Evolutionary conservation across 768 basidiomycete genomes (phyloP), one percentile per base, ranked within the genome.

Genomic region (Lentinula raphanica): DNA sequence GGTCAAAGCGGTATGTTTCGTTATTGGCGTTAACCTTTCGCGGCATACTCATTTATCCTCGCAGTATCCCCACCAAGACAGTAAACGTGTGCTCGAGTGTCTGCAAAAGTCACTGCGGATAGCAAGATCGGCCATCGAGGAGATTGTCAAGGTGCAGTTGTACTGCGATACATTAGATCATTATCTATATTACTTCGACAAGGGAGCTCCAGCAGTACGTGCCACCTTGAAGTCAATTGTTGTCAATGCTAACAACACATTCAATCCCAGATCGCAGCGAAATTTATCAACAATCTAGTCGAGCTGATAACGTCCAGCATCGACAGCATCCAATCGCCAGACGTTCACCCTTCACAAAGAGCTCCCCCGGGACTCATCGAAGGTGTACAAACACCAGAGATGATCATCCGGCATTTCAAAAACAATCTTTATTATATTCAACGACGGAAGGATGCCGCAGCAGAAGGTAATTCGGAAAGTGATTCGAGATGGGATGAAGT

Each of bases 151-250:
- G 3, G 88, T 98, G 2, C 96, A 98, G 68, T 78, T 98, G 7
- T 98, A 98, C 69, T 93, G 92, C 63, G 94, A 98, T 69, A 93
- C 96, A 12, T 83, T 99, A 31, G 96, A 99, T 69, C 90, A 89
- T 66, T 98, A 98, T 70, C 75, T 98, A 39, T 98, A 94, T 71
- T 98, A 97, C 73, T 88, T 98, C 55, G 96, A 99, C 66, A 92
- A 87, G 46, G 90, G 89, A 48, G 92, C 94, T 25, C 85, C 93
- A 56, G 93, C 92, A 19, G 96, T 98, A 67, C 69, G 90, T 79
- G 5, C 13, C 59, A 25, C 6, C 9, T 42, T 45, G 28, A 2
- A 13, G 36, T 29, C 13, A 58, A 35, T 19, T 29, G 13, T 42
- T 40, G n/a, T 15, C 27, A 45, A 50, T 29, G 42, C 42, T 25